phyloP scores from a whole-genome alignment of 2,329 filamentous ascomycete genomes.

The Pezicula radicicola region DNA sequence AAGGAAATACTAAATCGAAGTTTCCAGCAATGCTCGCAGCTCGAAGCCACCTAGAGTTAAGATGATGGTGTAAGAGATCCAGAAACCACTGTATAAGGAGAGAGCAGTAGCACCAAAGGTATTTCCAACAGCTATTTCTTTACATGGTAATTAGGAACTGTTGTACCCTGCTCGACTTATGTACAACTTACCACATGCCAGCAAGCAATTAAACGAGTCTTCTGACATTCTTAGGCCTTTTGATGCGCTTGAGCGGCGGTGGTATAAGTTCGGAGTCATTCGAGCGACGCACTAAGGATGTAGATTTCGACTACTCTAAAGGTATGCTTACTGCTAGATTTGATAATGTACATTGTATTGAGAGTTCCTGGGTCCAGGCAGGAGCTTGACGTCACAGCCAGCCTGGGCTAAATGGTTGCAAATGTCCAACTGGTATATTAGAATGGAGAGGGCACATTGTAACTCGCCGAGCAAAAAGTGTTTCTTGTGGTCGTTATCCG shows the following conservation, averaged over 20 bases:
- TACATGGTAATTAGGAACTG: slow-evolving; percentile 19
- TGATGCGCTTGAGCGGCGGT: slow-evolving; percentile 89
- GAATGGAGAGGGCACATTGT: no score
- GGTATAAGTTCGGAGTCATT: slow-evolving; percentile 75
- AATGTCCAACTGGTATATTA: no score
- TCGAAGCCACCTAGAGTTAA: slow-evolving; percentile 55
- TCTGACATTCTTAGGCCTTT: slow-evolving; percentile 78
- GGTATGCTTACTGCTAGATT: neutral
- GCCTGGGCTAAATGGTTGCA: no score
- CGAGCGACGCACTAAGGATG: slow-evolving; percentile 60
- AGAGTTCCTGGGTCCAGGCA: no score
- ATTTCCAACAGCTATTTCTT: slow-evolving; percentile 63
- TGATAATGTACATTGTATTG: no score
- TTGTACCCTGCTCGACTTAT: neutral
- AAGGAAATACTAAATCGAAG: no score
- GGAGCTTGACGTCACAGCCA: no score
- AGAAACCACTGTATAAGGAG: slow-evolving; percentile 61
- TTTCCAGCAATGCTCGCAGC: no score
- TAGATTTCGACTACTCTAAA: slow-evolving; percentile 35
- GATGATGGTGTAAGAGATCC: no score
- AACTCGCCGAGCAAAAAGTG: no score
- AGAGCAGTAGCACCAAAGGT: slow-evolving; percentile 62
- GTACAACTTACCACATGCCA: slow-evolving; percentile 57
- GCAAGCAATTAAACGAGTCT: slow-evolving; percentile 66
- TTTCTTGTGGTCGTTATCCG: no score